These are phyloP conservation scores for Stagonosporopsis tanaceti DNA, from an alignment of 2,329 filamentous ascomycete genomes.

Conservation along the genomic window DNA sequence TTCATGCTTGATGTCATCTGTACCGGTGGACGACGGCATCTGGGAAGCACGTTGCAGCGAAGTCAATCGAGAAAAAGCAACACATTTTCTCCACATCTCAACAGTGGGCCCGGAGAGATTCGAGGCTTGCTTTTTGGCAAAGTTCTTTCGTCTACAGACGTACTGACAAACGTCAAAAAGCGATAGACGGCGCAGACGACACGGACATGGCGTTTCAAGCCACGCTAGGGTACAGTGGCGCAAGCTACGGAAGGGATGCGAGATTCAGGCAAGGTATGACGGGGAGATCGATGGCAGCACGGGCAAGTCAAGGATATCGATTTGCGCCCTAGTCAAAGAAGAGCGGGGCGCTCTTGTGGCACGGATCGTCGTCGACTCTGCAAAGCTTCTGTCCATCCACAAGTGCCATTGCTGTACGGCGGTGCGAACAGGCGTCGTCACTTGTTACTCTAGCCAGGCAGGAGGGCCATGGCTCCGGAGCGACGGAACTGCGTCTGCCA, in stretches of 20 bases:
- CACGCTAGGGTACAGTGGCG: conserved; percentile 40
- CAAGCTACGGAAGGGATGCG: conserved; percentile 48
- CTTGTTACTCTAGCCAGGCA: conserved; percentile 31
- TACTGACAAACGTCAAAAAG: conserved; percentile 19
- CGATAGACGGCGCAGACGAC: conserved; percentile 28
- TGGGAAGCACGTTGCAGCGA: not conserved
- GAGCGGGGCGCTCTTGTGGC: conserved; percentile 47
- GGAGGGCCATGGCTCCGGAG: conserved; percentile 32
- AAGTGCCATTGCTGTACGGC: conserved; percentile 18
- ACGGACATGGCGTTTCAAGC: conserved; percentile 46
- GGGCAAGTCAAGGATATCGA: conserved; percentile 36
- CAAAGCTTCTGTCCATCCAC: conserved; percentile 27
- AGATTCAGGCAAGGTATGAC: conserved; percentile 45
- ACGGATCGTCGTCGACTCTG: conserved; percentile 44
- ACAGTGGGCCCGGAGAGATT: conserved; percentile 10
- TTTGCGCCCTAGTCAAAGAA: conserved; percentile 39
- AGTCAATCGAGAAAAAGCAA: not conserved
- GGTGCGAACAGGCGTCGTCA: conserved; percentile 21
- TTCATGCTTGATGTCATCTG: conserved; percentile 1
- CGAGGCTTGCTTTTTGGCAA: conserved; percentile 5
- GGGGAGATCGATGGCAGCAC: conserved; percentile 47
- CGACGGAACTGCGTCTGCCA: conserved; percentile 30
- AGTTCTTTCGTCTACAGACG: conserved; percentile 14
- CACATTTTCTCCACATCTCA: not conserved
- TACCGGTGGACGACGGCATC: not conserved